A percentile compares a stretch with the other conserved stretches of the same genome.
These are phyloP conservation scores for Peronosclerospora sorghi DNA, from an alignment of 352 stramenopile species.

Conservation along the genomic window DNA sequence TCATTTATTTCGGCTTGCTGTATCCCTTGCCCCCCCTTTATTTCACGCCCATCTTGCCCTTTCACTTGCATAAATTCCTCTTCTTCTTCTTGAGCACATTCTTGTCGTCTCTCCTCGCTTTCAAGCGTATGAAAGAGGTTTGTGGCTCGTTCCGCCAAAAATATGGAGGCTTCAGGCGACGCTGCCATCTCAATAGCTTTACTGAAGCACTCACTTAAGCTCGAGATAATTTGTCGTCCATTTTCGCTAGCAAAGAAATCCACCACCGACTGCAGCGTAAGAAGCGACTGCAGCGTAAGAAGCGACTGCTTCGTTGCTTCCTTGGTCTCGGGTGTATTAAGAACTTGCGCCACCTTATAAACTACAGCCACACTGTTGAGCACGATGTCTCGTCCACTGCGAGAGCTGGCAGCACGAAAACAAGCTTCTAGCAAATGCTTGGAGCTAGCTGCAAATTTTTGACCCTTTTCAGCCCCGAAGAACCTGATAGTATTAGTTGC, in stretches of 20 bases:
- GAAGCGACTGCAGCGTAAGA: constrained; percentile 40
- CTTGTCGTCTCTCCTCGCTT: constrained; percentile 32
- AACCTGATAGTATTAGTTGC: constrained; percentile 45
- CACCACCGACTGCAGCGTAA: constrained; percentile 58
- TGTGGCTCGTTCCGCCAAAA: constrained; percentile 59
- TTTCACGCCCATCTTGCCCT: constrained; percentile 2
- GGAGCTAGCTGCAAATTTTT: constrained; percentile 24
- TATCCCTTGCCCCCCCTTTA: constrained; percentile 8
- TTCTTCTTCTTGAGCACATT: constrained; percentile 3
- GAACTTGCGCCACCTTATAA: constrained; percentile 51
- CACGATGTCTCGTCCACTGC: constrained; percentile 42
- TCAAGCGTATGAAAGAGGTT: constrained; percentile 64
- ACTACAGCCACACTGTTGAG: constrained; percentile 52
- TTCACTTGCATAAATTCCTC: constrained; percentile 5
- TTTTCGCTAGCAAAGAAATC: constrained; percentile 63
- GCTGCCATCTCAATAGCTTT: constrained; percentile 43
- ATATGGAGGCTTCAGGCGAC: constrained; percentile 64
- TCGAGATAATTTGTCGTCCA: constrained; percentile 46
- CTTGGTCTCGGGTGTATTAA: constrained; percentile 65
- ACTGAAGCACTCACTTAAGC: constrained; percentile 35
- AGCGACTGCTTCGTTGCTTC: constrained; percentile 50
- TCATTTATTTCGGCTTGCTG: constrained; percentile 10
- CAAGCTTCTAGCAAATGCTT: constrained; percentile 41
- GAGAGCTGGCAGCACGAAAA: constrained; percentile 35
- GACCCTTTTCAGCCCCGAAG: constrained; percentile 36